Evolutionary conservation across 371 early-diverging fungal genomes (phyloP).

Genomic region (Syncephalastrum contaminatum): DNA sequence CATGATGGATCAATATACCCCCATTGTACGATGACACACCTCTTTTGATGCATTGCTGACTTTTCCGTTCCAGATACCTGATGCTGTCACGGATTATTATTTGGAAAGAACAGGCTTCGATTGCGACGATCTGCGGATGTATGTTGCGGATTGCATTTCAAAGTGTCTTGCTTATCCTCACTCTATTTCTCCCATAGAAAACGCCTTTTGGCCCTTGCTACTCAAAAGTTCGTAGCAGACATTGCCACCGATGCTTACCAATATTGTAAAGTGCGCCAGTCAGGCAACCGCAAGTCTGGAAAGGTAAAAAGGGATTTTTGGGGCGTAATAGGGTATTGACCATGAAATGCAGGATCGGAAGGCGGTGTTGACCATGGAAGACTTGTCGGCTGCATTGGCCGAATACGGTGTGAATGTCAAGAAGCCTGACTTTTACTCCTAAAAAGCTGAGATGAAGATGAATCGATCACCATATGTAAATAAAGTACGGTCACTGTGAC

Average conservation of each 20-base stretch:
- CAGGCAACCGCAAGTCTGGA: conserved; percentile 44
- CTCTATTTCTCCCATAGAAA: conserved; percentile 53
- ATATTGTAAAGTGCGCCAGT: conserved; percentile 87
- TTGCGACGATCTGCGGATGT: conserved; percentile 78
- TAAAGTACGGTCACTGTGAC: too few species aligned
- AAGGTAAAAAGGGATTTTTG: conserved; percentile 25
- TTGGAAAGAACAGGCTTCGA: conserved; percentile 92
- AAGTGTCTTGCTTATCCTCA: background rate
- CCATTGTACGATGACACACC: conserved; percentile 61
- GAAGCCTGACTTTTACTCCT: conserved; percentile 88
- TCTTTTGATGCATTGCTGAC: background rate
- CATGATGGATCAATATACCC: conserved; percentile 87
- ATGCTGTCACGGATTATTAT: conserved; percentile 96
- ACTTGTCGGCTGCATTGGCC: conserved; percentile 83
- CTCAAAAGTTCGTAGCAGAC: conserved; percentile 95
- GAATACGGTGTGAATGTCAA: conserved; percentile 95
- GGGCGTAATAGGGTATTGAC: background rate
- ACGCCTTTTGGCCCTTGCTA: conserved; percentile 85
- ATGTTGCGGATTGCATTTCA: background rate
- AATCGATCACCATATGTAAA: conserved; percentile 3
- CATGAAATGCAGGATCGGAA: conserved; percentile 62
- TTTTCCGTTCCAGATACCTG: conserved; percentile 83
- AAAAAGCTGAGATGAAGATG: conserved; percentile 2
- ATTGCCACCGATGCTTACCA: conserved; percentile 94
- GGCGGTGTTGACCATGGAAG: conserved; percentile 91